A percentile compares a stretch with the other conserved stretches of the same genome.
Evolutionary conservation across 2,329 filamentous ascomycete species (phyloP).

Genomic region (Zymoseptoria crescenta): DNA sequence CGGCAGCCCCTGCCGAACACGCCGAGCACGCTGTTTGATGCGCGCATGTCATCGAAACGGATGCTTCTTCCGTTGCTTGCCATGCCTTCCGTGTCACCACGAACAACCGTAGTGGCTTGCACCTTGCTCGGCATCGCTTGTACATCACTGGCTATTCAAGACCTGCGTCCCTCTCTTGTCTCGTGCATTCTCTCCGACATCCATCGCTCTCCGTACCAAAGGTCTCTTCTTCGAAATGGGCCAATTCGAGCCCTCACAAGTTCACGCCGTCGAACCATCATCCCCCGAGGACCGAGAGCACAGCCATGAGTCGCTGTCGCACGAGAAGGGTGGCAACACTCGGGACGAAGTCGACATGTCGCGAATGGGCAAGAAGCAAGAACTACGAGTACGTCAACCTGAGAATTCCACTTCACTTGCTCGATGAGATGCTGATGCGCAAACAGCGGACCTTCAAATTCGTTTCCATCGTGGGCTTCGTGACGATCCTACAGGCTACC

Average conservation of each 20-base stretch:
- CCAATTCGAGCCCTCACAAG: conserved; percentile 10
- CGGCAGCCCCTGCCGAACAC: not conserved
- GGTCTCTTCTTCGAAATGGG: conserved; percentile 7
- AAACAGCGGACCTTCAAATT: conserved; percentile 44
- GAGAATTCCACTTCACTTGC: not conserved
- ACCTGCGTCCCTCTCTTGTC: conserved; percentile 6
- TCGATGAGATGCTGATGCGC: not conserved
- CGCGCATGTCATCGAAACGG: not conserved
- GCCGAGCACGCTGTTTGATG: conserved; percentile 5
- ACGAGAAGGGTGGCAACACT: conserved; percentile 24
- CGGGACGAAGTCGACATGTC: conserved; percentile 40
- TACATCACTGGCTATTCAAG: conserved; percentile 5
- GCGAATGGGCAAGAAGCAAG: conserved; percentile 45
- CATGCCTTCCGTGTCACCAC: conserved; percentile 4
- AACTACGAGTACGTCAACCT: conserved; percentile 34
- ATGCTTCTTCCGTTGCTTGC: conserved; percentile 1
- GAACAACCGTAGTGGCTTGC: conserved; percentile 3
- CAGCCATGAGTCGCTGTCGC: conserved; percentile 13
- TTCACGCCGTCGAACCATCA: conserved; percentile 17
- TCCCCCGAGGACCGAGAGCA: conserved; percentile 17
- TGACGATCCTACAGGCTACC: conserved; percentile 46
- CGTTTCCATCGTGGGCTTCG: conserved; percentile 45
- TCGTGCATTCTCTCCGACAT: conserved; percentile 3
- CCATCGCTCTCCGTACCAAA: conserved; percentile 1
- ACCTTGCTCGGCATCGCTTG: conserved; percentile 7